Evolutionary conservation across 2,329 filamentous ascomycete species (phyloP).

Genomic region (Leptographium radiaticola): DNA sequence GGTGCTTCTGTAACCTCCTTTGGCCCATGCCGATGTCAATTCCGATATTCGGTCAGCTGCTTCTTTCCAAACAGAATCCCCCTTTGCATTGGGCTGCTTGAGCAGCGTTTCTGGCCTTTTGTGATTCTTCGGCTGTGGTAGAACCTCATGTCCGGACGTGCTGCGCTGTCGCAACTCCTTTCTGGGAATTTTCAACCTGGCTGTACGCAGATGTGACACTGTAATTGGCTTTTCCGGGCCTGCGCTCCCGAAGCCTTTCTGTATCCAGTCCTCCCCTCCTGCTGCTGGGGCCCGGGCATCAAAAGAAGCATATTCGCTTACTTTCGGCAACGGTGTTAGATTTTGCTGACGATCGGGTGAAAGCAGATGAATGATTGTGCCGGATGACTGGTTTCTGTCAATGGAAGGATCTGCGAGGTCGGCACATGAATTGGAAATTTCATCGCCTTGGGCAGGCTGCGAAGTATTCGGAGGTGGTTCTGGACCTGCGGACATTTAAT

Average conservation of each 20-base stretch:
- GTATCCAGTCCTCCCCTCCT: too few species aligned
- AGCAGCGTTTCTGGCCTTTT: neutral
- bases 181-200: too few species aligned
- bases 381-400: conserved; percentile 17
- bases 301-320: too few species aligned
- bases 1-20: neutral
- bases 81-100: neutral
- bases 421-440: neutral
- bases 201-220: too few species aligned
- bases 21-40: neutral
- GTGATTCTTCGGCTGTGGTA: neutral
- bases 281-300: too few species aligned
- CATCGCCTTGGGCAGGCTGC: too few species aligned
- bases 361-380: conserved; percentile 23
- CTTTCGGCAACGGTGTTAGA: too few species aligned
- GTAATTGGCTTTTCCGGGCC: neutral
- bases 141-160: neutral
- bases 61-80: neutral
- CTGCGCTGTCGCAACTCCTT: too few species aligned
- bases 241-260: too few species aligned
- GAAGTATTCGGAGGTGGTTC: too few species aligned
- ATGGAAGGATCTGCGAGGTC: neutral
- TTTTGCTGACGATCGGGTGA: conserved; percentile 10
- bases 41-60: neutral
- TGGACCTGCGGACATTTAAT: too few species aligned